Conservation (phyloP, 352 stramenopile genomes). For the Pythium vanterpoolii region DNA sequence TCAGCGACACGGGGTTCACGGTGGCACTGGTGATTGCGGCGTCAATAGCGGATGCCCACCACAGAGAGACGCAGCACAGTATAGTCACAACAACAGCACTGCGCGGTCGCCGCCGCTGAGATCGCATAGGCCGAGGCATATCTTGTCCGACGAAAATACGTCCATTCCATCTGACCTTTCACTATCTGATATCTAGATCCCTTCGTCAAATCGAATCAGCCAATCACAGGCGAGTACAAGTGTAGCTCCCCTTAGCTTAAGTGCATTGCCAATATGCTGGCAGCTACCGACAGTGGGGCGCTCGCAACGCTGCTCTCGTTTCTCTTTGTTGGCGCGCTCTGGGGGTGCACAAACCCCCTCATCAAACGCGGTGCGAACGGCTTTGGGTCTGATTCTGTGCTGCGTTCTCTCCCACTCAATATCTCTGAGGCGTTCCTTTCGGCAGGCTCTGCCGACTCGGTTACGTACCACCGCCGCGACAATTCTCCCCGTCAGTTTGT, state of each 20-base stretch:
- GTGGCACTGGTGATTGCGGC: slow-evolving; percentile 34
- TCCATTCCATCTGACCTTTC: slow-evolving; percentile 8
- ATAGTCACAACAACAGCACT: neutral
- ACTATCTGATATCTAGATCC: slow-evolving; percentile 8
- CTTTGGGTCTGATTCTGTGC: neutral
- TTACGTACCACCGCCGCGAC: slow-evolving; percentile 54
- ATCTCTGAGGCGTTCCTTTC: neutral
- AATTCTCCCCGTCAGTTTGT: slow-evolving; percentile 54
- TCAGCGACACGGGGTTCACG: slow-evolving; percentile 22
- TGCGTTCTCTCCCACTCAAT: neutral
- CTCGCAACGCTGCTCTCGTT: slow-evolving; percentile 63
- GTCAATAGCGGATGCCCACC: neutral
- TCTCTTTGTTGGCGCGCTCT: slow-evolving; percentile 79
- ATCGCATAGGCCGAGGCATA: neutral
- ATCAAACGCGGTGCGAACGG: slow-evolving; percentile 63
- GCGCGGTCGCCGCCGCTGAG: neutral
- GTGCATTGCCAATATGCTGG: neutral
- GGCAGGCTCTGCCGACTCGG: slow-evolving; percentile 46
- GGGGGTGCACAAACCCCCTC: slow-evolving; percentile 84
- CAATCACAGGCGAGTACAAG: neutral
- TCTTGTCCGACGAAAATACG: neutral
- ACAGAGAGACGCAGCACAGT: slow-evolving; percentile 1
- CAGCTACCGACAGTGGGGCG: neutral
- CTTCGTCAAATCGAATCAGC: neutral
- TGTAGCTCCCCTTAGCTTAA: neutral